Evolutionary conservation across 2,329 filamentous ascomycete genomes (phyloP).

Genomic region (Colletotrichum trifolii): DNA sequence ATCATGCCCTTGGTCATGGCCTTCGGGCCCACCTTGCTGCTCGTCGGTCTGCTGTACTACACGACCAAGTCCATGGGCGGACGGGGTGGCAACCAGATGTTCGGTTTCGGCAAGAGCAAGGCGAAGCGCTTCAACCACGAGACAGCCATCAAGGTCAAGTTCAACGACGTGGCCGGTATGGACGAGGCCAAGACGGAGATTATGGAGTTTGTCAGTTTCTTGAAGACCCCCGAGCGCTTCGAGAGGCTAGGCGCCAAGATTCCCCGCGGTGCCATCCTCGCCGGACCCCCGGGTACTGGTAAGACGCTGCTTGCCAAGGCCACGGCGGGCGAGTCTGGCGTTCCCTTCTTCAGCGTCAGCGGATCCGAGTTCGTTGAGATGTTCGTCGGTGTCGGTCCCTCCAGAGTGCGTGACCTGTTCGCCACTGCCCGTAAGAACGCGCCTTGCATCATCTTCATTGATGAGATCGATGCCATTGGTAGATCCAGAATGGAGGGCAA

Average conservation of each 20-base stretch:
- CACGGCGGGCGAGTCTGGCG: conserved; percentile 94
- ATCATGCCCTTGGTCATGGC: conserved; percentile 77
- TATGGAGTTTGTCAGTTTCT: conserved; percentile 98
- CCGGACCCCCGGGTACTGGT: conserved; percentile 97
- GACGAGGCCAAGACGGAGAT: conserved; percentile 98
- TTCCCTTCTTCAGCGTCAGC: conserved; percentile 98
- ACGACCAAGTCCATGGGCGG: conserved; percentile 80
- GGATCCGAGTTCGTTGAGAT: conserved; percentile 99
- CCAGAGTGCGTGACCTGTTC: conserved; percentile 93
- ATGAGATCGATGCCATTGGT: conserved; percentile 98
- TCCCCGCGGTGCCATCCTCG: conserved; percentile 93
- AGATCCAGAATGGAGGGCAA: conserved; percentile 86
- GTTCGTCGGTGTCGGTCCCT: conserved; percentile 98
- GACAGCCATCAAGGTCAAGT: conserved; percentile 95
- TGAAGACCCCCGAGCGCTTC: conserved; percentile 93
- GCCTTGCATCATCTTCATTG: conserved; percentile 99
- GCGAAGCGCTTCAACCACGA: conserved; percentile 99
- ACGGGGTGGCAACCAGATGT: conserved; percentile 81
- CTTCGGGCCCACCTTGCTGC: conserved; percentile 87
- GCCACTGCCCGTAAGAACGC: conserved; percentile 94
- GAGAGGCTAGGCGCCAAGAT: conserved; percentile 97
- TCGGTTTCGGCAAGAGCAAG: conserved; percentile 94
- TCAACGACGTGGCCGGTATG: conserved; percentile 95
- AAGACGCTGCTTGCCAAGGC: conserved; percentile 98
- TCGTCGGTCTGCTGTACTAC: conserved; percentile 86